A percentile compares a stretch with the other conserved stretches of the same genome.
Evolutionary conservation across 2,329 filamentous ascomycete species (phyloP).

Genomic region (Boeremia exigua): DNA sequence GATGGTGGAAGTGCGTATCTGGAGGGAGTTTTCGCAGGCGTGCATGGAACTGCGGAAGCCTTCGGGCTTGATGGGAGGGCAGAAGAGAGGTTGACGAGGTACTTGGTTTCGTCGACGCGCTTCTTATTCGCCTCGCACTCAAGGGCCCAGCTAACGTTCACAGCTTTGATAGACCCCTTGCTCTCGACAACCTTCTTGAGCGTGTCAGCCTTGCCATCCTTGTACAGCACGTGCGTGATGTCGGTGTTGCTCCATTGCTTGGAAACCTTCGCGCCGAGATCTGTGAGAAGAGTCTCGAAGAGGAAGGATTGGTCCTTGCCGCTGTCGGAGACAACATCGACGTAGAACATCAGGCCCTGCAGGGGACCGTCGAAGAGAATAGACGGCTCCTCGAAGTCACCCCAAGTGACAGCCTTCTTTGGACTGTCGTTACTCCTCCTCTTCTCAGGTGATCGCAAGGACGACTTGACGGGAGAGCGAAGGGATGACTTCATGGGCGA

Average conservation of each 20-base stretch:
- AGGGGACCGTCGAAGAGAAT: slow-evolving; percentile 34
- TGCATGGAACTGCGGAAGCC: slow-evolving; percentile 31
- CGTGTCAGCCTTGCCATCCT: slow-evolving; percentile 81
- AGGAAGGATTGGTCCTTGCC: slow-evolving; percentile 66
- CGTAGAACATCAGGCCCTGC: slow-evolving; percentile 74
- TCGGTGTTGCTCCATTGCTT: slow-evolving; percentile 71
- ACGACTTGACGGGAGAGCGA: slow-evolving; percentile 42
- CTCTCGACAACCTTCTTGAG: slow-evolving; percentile 79
- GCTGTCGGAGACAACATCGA: slow-evolving; percentile 78
- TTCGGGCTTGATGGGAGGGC: slow-evolving; percentile 31
- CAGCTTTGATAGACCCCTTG: slow-evolving; percentile 78
- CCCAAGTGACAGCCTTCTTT: slow-evolving; percentile 48
- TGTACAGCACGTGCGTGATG: slow-evolving; percentile 89
- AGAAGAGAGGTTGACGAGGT: slow-evolving; percentile 38
- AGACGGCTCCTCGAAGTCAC: slow-evolving; percentile 31
- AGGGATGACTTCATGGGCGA: slow-evolving; percentile 39
- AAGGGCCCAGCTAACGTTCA: slow-evolving; percentile 86
- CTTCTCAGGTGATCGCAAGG: slow-evolving; percentile 47
- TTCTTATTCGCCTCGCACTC: slow-evolving; percentile 57
- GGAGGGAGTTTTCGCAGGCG: slow-evolving; percentile 41
- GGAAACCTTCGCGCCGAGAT: slow-evolving; percentile 82
- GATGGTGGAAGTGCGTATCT: slow-evolving; percentile 33
- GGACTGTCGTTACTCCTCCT: slow-evolving; percentile 35
- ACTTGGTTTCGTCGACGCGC: slow-evolving; percentile 41
- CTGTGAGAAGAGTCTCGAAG: slow-evolving; percentile 77